Base-by-base conservation (phyloP, 495 filamentous ascomycete genomes). In the Aspergillus nidulans region DNA sequence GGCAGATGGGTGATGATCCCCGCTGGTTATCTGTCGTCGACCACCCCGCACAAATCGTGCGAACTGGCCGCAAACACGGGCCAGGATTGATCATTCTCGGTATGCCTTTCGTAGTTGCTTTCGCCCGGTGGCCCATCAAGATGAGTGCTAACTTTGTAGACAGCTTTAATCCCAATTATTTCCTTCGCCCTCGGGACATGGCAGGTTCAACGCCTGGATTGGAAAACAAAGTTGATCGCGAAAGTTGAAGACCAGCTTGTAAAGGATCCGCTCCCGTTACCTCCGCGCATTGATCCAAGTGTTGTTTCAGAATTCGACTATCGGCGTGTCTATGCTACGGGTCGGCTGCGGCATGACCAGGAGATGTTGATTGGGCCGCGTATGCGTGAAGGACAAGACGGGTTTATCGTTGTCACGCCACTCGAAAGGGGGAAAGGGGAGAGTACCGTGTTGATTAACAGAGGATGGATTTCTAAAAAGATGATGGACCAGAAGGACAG, bases 311-410 rank as follows among this genome's bases (percentile, higher is more conserved):
- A 95, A 38, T 98, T 98, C 69, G 92, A 98, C 70, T 96, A 92
- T 77, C 84, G 94, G 23, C 82, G 90, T 39, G 87, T 98, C 38
- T 77, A 79, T 53, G 84, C 90, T n/a, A 83, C 79, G 0, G 94
- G 94, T 15, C 69, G 67, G 28, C 85, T 87, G 56, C 76, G 86
- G 9, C 94, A 98, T 72, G 91, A 96, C 63, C 83, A 87, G 67
- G 94, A 98, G 72, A 97, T 97, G 92, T 77, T 98, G 13, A 79
- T 98, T 50, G 94, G 94, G 12, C 94, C 94, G 40, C 85, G 94
- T 18, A 84, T 96, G 70, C 81, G 81, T 39, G 92, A 98, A 38
- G 92, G 91, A 34, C 81, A 94, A 64, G 85, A 96, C 63, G 94
- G 94, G 0, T 98, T 82, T 73, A 76, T 91, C 51, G 95, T 97